phyloP scores from a whole-genome alignment of 2,329 filamentous ascomycete species.

The Fusarium sp. region DNA sequence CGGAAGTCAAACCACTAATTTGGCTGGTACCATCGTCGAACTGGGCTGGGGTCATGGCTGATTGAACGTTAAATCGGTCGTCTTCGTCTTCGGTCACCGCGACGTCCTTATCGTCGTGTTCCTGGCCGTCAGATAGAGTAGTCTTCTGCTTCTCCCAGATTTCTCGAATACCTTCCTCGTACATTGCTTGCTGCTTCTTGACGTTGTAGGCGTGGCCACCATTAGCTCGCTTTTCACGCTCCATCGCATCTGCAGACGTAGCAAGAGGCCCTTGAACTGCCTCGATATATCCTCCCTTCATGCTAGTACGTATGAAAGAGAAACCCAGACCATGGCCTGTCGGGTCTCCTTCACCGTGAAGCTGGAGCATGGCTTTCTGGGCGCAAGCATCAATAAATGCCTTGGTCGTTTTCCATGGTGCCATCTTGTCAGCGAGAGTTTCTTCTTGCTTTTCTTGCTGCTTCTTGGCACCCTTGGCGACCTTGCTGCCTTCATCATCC shows the following conservation, averaged over 20 bases:
- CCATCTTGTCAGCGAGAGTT: conserved; percentile 86
- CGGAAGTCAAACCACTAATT: conserved; percentile 74
- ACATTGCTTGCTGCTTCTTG: conserved; percentile 90
- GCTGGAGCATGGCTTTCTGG: conserved; percentile 94
- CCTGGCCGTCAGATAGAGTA: conserved; percentile 77
- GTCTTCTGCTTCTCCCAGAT: conserved; percentile 92
- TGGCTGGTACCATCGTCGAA: conserved; percentile 84
- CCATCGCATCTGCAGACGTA: conserved; percentile 83
- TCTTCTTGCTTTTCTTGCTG: conserved; percentile 66
- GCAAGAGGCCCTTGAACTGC: conserved; percentile 75
- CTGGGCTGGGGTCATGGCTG: conserved; percentile 73
- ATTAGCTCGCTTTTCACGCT: conserved; percentile 87
- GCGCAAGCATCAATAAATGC: conserved; percentile 94
- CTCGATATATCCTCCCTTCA: conserved; percentile 96
- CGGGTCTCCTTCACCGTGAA: conserved; percentile 94
- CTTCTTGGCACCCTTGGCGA: conserved; percentile 56
- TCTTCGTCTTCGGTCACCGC: conserved; percentile 69
- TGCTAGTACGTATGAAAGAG: conserved; percentile 96
- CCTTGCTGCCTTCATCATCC: conserved; percentile 57
- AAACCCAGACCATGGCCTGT: conserved; percentile 94
- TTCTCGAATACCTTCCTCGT: conserved; percentile 88
- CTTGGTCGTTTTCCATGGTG: conserved; percentile 96
- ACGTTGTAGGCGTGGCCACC: conserved; percentile 98
- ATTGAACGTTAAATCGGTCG: conserved; percentile 77
- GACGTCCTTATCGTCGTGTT: conserved; percentile 72